A percentile compares a stretch with the other conserved stretches of the same genome.
Evolutionary conservation across 2,329 filamentous ascomycete species (phyloP).

Genomic region (Zopfia rhizophila): DNA sequence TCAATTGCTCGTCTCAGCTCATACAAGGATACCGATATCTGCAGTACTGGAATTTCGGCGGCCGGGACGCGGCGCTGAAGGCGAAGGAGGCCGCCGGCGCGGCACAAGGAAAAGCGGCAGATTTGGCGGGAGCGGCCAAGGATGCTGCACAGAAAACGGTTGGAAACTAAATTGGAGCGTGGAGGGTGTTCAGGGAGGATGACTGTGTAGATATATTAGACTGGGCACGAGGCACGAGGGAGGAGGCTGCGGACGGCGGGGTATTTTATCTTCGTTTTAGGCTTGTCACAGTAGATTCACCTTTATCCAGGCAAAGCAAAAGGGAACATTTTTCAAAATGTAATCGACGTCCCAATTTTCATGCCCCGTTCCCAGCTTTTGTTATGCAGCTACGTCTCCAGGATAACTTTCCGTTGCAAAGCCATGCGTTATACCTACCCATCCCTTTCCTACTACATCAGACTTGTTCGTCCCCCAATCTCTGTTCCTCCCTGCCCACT

Average conservation of each 20-base stretch:
- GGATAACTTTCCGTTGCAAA: too few species aligned
- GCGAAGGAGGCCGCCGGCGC: conserved; percentile 49
- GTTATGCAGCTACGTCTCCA: too few species aligned
- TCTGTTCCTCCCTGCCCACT: conserved; percentile 92
- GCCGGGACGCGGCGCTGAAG: conserved; percentile 53
- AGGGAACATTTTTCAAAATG: too few species aligned
- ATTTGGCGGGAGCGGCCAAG: conserved; percentile 34
- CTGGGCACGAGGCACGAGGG: not conserved
- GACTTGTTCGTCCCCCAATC: conserved; percentile 88
- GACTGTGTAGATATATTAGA: not conserved
- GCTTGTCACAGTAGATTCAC: conserved; percentile 7
- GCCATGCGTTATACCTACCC: too few species aligned
- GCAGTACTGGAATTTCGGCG: conserved; percentile 67
- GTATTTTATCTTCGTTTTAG: not conserved
- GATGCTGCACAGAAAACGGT: conserved; percentile 23
- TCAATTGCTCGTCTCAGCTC: conserved; percentile 71
- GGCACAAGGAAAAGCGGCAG: conserved; percentile 33
- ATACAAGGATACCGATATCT: conserved; percentile 71
- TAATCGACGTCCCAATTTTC: too few species aligned
- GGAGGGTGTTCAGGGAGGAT: conserved; percentile 1
- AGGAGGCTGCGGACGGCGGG: not conserved
- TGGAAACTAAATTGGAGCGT: conserved; percentile 15
- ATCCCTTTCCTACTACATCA: conserved; percentile 84
- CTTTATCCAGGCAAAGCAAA: not conserved
- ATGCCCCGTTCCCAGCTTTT: too few species aligned